A percentile compares a stretch with the other conserved stretches of the same genome.
Conservation (phyloP, 345 rosid genomes). For the Luvunga scandens region DNA sequence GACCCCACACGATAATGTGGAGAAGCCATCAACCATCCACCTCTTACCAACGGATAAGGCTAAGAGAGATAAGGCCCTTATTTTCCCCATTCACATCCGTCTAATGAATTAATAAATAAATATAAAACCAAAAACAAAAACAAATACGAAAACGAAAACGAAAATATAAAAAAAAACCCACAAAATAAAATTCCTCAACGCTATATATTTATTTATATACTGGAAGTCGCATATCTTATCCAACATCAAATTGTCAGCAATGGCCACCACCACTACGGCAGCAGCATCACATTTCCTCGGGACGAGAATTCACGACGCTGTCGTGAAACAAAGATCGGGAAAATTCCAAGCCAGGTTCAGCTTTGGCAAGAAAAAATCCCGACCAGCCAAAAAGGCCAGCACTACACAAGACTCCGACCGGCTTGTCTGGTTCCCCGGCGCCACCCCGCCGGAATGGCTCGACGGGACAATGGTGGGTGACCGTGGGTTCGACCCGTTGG, state of each 20-base stretch:
- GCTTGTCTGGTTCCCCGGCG: constrained; percentile 77
- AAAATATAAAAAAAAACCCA: neutral
- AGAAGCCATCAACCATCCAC: constrained; percentile 35
- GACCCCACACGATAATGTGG: constrained; percentile 27
- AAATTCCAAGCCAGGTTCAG: constrained; percentile 57
- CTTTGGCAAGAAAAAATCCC: constrained; percentile 50
- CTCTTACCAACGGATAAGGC: constrained; percentile 39
- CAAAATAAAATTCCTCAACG: neutral
- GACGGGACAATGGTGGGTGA: constrained; percentile 85
- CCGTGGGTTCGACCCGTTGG: constrained; percentile 88
- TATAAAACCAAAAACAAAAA: neutral
- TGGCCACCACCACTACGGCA: constrained; percentile 47
- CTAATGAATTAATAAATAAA: neutral
- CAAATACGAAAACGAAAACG: neutral
- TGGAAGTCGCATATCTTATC: neutral
- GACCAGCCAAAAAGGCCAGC: constrained; percentile 32
- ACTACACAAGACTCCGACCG: constrained; percentile 30
- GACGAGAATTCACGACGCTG: constrained; percentile 32
- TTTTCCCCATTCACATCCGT: constrained; percentile 16
- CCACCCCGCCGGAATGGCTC: constrained; percentile 66
- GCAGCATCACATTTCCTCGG: constrained; percentile 58
- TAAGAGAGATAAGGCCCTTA: constrained; percentile 39
- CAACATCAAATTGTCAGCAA: neutral
- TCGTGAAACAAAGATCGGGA: constrained; percentile 19
- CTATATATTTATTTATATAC: neutral